phyloP scores from a whole-genome alignment of 371 early-diverging fungal species.

The Coelomomyces lativittatus region DNA sequence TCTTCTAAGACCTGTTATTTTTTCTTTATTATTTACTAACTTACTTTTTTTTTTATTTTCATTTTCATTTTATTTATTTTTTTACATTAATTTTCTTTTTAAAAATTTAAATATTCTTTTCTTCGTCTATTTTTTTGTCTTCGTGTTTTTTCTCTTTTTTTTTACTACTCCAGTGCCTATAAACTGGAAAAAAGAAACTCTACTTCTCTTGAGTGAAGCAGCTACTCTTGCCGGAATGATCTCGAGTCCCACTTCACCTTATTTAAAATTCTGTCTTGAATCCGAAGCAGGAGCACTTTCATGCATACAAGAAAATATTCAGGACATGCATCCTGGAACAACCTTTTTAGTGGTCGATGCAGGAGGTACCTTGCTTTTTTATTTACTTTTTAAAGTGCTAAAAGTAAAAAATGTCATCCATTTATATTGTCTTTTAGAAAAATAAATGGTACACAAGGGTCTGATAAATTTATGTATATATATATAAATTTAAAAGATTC shows the following conservation, averaged over 20 bases:
- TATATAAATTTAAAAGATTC: too few relatives aligned
- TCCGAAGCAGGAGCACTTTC: slow-evolving; percentile 2
- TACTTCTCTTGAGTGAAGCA: not conserved
- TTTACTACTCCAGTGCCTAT: not conserved
- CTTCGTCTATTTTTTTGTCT: not conserved
- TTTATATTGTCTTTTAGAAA: too few relatives aligned
- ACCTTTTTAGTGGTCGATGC: slow-evolving; percentile 1
- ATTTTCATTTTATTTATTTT: too few relatives aligned
- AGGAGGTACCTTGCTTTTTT: too few relatives aligned
- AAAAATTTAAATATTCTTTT: too few relatives aligned
- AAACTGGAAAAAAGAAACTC: not conserved
- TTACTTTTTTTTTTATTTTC: too few relatives aligned
- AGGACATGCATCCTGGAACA: not conserved
- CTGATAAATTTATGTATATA: too few relatives aligned
- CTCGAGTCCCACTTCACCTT: not conserved
- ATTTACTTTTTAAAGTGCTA: too few relatives aligned
- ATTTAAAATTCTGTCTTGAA: not conserved
- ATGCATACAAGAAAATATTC: not conserved
- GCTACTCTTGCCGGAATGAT: not conserved
- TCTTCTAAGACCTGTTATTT: too few relatives aligned
- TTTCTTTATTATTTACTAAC: too few relatives aligned
- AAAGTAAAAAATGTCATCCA: too few relatives aligned
- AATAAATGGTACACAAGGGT: too few relatives aligned
- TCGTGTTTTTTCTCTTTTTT: not conserved
- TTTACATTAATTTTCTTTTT: not conserved